These are phyloP conservation scores for Fomitopsis palustris DNA, from an alignment of 1,284 basidiomycete species.

Conservation along the genomic window DNA sequence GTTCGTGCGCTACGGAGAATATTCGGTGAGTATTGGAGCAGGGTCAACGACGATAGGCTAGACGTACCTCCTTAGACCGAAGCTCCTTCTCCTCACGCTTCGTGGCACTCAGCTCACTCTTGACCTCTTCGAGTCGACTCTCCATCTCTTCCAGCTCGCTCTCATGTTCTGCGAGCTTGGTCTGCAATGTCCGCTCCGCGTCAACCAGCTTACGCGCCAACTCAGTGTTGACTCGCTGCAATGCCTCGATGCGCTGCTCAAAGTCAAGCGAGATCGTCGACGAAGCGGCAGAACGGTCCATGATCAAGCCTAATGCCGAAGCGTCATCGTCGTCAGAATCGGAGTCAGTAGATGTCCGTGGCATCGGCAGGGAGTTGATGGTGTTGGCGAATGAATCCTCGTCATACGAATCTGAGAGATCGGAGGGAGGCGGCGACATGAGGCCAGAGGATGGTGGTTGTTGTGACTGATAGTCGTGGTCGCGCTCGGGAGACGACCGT, in stretches of 20 bases:
- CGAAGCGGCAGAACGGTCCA: constrained; percentile 51
- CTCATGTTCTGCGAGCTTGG: constrained; percentile 71
- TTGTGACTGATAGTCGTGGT: constrained; percentile 9
- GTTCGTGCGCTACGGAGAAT: constrained; percentile 47
- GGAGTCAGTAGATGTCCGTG: constrained; percentile 28
- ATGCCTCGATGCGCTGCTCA: constrained; percentile 61
- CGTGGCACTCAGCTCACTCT: constrained; percentile 67
- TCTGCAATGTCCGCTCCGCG: constrained; percentile 64
- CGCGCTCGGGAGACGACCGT: constrained; percentile 22
- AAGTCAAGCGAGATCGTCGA: constrained; percentile 64
- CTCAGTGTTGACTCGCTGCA: constrained; percentile 73
- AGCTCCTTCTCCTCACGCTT: constrained; percentile 89
- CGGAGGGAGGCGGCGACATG: constrained; percentile 31
- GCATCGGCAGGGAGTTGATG: constrained; percentile 40
- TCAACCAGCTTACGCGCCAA: constrained; percentile 69
- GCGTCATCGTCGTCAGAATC: constrained; percentile 54
- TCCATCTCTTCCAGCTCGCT: constrained; percentile 75
- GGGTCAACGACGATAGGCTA: constrained; percentile 7
- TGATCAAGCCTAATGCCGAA: constrained; percentile 51
- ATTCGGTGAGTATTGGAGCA: constrained; percentile 2
- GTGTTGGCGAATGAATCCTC: constrained; percentile 27
- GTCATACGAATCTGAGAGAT: constrained; percentile 31
- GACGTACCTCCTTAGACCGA: constrained; percentile 69
- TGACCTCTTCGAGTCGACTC: constrained; percentile 65
- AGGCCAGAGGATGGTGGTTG: constrained; percentile 15